phyloP scores from a whole-genome alignment of 306 rosid species.

The Hippophae tibetana region DNA sequence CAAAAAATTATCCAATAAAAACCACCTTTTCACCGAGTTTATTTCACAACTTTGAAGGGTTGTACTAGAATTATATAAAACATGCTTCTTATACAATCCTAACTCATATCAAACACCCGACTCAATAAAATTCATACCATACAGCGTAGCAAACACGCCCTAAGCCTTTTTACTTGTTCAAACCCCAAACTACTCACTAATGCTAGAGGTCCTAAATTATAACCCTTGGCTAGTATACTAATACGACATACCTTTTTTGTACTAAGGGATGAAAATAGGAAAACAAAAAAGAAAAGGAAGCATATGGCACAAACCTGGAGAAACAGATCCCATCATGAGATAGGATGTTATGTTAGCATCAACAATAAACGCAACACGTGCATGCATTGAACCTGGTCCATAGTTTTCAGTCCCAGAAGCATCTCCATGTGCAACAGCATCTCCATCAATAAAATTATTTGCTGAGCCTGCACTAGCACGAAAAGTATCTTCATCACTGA shows the following conservation, averaged over 20 bases:
- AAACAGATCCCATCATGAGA: constrained; percentile 99
- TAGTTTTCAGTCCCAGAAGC: constrained; percentile 39
- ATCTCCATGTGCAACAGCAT: constrained; percentile 55
- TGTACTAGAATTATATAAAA: too few species aligned
- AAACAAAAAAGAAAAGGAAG: constrained; percentile 6
- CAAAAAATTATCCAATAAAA: too few species aligned
- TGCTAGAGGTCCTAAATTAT: neutral
- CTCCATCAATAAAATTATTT: constrained; percentile 41
- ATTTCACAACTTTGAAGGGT: too few species aligned
- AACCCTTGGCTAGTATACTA: neutral
- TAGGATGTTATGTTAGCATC: constrained; percentile 96
- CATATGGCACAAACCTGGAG: constrained; percentile 68
- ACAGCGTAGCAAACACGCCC: too few species aligned
- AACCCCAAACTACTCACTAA: neutral
- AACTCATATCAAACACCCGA: too few species aligned
- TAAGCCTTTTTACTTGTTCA: too few species aligned
- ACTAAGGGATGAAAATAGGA: constrained; percentile 6
- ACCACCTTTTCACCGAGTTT: too few species aligned
- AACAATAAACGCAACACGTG: constrained; percentile 81
- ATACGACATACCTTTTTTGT: neutral
- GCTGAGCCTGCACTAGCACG: constrained; percentile 35
- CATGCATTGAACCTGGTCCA: constrained; percentile 43
- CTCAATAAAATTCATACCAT: too few species aligned
- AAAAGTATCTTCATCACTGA: constrained; percentile 54
- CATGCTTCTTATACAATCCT: too few species aligned